Base-by-base conservation (phyloP, 139 green algal species). In the Chlamydomonas eustigma region DNA sequence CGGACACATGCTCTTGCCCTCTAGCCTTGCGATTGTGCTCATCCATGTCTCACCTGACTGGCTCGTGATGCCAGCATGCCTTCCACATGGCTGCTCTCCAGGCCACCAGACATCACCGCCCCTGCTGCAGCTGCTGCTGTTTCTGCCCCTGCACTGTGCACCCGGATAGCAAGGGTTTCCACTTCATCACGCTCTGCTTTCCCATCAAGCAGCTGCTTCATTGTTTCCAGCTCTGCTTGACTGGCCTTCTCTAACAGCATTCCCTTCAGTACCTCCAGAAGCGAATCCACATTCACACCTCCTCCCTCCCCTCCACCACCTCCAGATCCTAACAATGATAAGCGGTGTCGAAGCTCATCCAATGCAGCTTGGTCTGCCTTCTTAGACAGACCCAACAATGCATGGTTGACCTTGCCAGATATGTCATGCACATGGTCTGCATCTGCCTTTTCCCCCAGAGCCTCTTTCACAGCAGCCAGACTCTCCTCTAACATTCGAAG, bases 121-220 rank as follows among this genome's bases (percentile, higher is more conserved):
- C 44, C 12, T 33, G 52, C 70, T 34, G 37, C 39, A 52, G 75
- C 44, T 39, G 75, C 69, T 37, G 76, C 69, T 22, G 70, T 63
- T 0, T 36, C 37, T 1, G 76, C 65, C 50, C 71, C 75, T 67
- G 58, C n/a, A n/a, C 25, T 33, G 8, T 37, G 58, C 72, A 84
- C 5, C 37, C 75, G 71, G 32, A 2, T 12, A 32, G 51, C 70
- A 28, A 86, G 67, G n/a, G 76, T 52, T 25, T 51, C 63, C 37
- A 84, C 35, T 36, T 77, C 79, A 5, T 72, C 44, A 63, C 39
- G 74, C 24, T 6, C 50, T 31, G 74, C 79, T 63, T 78, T 75
- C 24, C 69, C 71, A 2, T 34, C 71, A 37, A 74, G 36, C 37
- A 22, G 4, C 34, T 4, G 8, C 12, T 74, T 52, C 32, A 69